These are phyloP conservation scores for Phycomyces nitens DNA, from an alignment of 192 early-diverging fungal species.

Conservation along the genomic window DNA sequence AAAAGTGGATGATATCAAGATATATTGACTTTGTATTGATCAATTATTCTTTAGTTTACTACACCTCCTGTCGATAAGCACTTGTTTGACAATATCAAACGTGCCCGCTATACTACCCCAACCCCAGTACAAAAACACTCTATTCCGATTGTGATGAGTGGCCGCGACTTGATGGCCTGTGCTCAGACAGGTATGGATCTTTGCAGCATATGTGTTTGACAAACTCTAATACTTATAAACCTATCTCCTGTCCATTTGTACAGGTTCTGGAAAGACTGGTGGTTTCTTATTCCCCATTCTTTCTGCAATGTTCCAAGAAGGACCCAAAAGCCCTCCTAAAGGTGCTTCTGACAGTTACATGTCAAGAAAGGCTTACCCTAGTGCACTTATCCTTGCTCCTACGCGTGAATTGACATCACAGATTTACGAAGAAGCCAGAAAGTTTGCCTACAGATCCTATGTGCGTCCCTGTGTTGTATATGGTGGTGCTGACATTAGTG, in stretches of 20 bases:
- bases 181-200: conserved; percentile 71
- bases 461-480: conserved; percentile 90
- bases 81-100: conserved; percentile 66
- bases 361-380: conserved; percentile 56
- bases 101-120: conserved; percentile 62
- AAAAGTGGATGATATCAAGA: too few species aligned
- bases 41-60: conserved; percentile 37
- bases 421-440: conserved; percentile 87
- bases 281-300: conserved; percentile 80
- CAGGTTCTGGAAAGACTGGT: conserved; percentile 73
- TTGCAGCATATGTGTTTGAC: too few species aligned
- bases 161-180: conserved; percentile 82
- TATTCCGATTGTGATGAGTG: conserved; percentile 54
- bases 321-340: neutral
- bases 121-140: conserved; percentile 75
- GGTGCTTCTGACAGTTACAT: conserved; percentile 9
- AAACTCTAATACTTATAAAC: too few species aligned
- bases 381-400: conserved; percentile 94
- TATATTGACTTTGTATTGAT: neutral
- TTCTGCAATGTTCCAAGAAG: conserved; percentile 56
- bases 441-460: conserved; percentile 85
- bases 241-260: neutral
- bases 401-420: conserved; percentile 96
- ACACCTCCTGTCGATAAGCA: conserved; percentile 72
- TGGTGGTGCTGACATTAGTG: conserved; percentile 84